Base-by-base conservation (phyloP, 768 basidiomycete species). In the Leccinum variicolor region DNA sequence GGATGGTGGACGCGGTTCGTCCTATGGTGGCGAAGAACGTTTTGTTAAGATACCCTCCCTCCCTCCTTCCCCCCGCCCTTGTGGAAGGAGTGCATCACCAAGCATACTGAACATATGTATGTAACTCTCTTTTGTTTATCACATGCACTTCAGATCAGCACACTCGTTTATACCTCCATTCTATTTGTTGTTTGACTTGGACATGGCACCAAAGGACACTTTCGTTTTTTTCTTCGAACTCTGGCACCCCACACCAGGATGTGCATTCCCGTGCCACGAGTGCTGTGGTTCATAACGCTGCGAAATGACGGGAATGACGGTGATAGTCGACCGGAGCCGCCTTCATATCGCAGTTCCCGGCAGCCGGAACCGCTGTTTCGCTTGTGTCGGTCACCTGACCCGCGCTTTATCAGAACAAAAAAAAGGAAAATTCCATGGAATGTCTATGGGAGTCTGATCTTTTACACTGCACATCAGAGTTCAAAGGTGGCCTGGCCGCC, bases 1-100 rank as follows among this genome's bases (percentile, higher is more conserved):
- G 78, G 83, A 46, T 89, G 85, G 83, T 94, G 90, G 90, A 83
- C 83, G 46, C 78, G 87, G 61, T 84, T 94, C 67, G 74, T 83
- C 63, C 72, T 85, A 48, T 94, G 93, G 93, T 90, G 85, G 82
- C 83, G 82, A 70, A 82, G 81, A 72, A 62, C 87, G 50, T 92
- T 93, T 74, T 90, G 89, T 73, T 92, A 80, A 73, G 60, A 64
- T 72, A 67, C 61, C 59, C 65, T 41, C n/a, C 17, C 15, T 17
- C 14, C 60, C 63, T 46, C 45, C 43, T 26, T 31, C 15, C 28
- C 46, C 14, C 60, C 13, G 9, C 7, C 31, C 17, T 26, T 53
- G 39, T 21, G 34, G 47, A 50, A 41, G 57, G 53, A 50, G 50
- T 39, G 50, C 55, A 62, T 48, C 48, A 26, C 53, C 64, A 65